These are phyloP conservation scores for Fusarium kyushuense DNA, from an alignment of 2,329 filamentous ascomycete genomes.

Conservation along the genomic window DNA sequence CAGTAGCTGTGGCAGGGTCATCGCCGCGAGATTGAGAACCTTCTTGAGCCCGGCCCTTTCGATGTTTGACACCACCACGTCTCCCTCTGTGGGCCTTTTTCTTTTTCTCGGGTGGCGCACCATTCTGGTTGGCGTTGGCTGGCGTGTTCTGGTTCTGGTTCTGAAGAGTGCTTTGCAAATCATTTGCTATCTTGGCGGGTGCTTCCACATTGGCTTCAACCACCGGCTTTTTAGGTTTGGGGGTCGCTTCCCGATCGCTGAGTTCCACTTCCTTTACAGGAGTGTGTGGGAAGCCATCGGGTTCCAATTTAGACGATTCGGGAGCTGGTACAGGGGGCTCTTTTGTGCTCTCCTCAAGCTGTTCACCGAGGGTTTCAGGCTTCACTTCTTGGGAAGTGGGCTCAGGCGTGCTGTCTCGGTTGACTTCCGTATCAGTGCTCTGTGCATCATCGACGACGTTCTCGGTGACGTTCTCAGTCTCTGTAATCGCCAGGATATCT, in stretches of 20 bases:
- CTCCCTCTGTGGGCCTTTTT: slow-evolving; percentile 77
- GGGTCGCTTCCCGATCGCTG: slow-evolving; percentile 32
- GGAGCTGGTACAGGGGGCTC: slow-evolving; percentile 10
- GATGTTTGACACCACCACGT: slow-evolving; percentile 77
- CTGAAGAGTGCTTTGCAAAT: not conserved
- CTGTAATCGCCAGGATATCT: slow-evolving; percentile 17
- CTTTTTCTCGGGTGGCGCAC: slow-evolving; percentile 63
- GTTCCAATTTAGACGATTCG: slow-evolving; percentile 17
- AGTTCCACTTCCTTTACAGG: slow-evolving; percentile 19
- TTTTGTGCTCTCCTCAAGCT: slow-evolving; percentile 13
- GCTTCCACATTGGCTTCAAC: slow-evolving; percentile 4
- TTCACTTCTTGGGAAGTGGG: not conserved
- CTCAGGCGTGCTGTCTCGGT: not conserved
- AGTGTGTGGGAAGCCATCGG: slow-evolving; percentile 10
- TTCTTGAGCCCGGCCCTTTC: slow-evolving; percentile 68
- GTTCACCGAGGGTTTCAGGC: slow-evolving; percentile 2
- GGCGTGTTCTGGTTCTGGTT: slow-evolving; percentile 3
- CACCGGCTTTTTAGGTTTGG: slow-evolving; percentile 20
- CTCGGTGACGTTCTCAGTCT: not conserved
- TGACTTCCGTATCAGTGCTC: slow-evolving; percentile 36
- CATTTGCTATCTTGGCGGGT: slow-evolving; percentile 5
- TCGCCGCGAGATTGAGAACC: slow-evolving; percentile 64
- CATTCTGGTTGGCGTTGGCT: slow-evolving; percentile 18
- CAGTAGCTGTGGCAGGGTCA: slow-evolving; percentile 57
- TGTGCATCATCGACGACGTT: slow-evolving; percentile 31